Conservation (phyloP, 208 protist species). For the Naegleria fowleri region DNA sequence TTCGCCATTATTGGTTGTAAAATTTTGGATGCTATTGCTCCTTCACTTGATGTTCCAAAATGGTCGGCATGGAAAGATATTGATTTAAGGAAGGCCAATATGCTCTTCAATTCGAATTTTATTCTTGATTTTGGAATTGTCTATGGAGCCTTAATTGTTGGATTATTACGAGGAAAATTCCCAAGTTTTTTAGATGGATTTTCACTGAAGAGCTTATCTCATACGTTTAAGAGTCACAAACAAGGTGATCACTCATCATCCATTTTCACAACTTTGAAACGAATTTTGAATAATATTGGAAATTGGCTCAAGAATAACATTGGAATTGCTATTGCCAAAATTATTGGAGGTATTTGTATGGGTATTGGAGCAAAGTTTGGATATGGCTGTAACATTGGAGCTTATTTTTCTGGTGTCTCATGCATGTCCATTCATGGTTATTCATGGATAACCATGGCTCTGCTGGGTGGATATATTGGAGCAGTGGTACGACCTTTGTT, state of each 20-base stretch:
- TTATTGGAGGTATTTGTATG: neutral
- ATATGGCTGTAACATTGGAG: neutral
- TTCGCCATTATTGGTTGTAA: neutral
- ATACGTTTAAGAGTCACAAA: neutral
- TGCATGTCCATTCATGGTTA: neutral
- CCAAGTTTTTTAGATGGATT: neutral
- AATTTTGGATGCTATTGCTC: neutral
- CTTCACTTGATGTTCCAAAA: neutral
- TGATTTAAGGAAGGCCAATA: neutral
- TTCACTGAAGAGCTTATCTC: neutral
- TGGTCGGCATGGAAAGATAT: neutral
- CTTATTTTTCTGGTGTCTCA: neutral
- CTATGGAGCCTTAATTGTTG: neutral
- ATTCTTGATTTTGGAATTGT: neutral
- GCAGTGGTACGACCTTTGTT: neutral
- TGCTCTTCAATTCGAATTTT: neutral
- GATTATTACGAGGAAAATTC: neutral
- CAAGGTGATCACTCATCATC: no score
- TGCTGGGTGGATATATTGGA: neutral
- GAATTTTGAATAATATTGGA: neutral
- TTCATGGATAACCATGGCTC: neutral
- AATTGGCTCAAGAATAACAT: neutral
- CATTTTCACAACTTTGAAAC: neutral
- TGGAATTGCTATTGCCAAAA: neutral
- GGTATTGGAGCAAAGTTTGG: neutral